Evolutionary conservation across 352 stramenopile genomes (phyloP), one percentile per base, ranked within the genome.

Genomic region (Phytopythium kandeliae): DNA sequence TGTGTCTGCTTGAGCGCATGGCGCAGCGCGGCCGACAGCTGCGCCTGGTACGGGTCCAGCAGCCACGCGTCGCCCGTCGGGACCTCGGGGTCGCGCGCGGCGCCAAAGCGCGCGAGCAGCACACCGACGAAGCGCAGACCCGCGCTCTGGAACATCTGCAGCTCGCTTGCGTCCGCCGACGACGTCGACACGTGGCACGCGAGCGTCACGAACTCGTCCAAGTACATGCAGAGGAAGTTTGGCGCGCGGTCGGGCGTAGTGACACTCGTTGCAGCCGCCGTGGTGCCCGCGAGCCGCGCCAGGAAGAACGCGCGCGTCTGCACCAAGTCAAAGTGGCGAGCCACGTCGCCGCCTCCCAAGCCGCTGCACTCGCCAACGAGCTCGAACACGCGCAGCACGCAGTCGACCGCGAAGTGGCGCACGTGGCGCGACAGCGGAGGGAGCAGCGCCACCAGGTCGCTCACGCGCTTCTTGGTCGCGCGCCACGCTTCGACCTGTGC

Each of bases 151-250:
- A 93, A 88, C 51, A 87, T 84, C 30, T 86, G 69, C 1, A 93
- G 60, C 54, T 95, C 85, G 24, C 80, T 71, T 8, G 74, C 70
- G 55, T 91, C 78, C 10, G 68, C 67, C 5, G 80, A 92, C 10
- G 79, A 69, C 0, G 80, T 91, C 12, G 80, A 67, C 11, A 85
- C 76, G 31, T 95, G 80, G 41, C 85, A 95, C 5, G 81, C 71
- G 22, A 95, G 66, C 0, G 85, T 92, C 17, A 95, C 73, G 51
- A 95, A 88, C 69, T 95, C 85, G 42, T 95, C 85, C 54, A 95
- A 31, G 58, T 93, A 95, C 78, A 95, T 87, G 47, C 78, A 86
- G 16, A 95, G 46, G 54, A 88, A 95, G 51, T 95, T 89, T 21
- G 60, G 62, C 3, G 56, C 35, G 35, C 16, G 60, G 8, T 61